Conservation (phyloP, 2,329 filamentous ascomycete genomes). For the Grosmannia clavigera region DNA sequence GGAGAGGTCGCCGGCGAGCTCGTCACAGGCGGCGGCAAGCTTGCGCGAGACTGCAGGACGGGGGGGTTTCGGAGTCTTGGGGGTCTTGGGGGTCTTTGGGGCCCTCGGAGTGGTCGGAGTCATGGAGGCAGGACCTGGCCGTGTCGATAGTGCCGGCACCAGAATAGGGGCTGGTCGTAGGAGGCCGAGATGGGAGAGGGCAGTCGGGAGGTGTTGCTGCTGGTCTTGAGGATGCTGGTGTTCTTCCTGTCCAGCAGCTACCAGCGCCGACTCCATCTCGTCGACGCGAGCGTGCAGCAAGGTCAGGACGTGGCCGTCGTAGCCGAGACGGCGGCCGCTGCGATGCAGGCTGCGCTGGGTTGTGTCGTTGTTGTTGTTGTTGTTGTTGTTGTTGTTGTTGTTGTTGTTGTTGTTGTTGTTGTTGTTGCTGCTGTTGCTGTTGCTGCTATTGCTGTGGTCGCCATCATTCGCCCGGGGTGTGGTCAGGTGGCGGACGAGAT, state of each 20-base stretch:
- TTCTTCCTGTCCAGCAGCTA: not conserved
- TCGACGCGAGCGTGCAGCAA: slow-evolving; percentile 28
- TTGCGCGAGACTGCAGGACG: not conserved
- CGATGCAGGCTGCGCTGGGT: slow-evolving; percentile 11
- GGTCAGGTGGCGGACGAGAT: slow-evolving; percentile 25
- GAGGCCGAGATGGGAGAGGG: too few species aligned
- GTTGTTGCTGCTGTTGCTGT: too few species aligned
- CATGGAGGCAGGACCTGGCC: too few species aligned
- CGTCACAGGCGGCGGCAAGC: slow-evolving; percentile 22
- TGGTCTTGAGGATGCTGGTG: not conserved
- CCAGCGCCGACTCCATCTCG: slow-evolving; percentile 27
- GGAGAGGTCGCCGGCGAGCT: slow-evolving; percentile 37
- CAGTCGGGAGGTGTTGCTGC: not conserved
- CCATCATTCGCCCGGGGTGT: slow-evolving; percentile 12
- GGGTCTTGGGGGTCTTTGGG: too few species aligned
- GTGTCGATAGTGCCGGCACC: too few species aligned
- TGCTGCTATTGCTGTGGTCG: too few species aligned
- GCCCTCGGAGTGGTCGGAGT: too few species aligned
- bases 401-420: too few species aligned
- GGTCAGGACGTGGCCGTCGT: slow-evolving; percentile 14
- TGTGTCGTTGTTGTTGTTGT: too few species aligned
- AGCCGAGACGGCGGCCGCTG: not conserved
- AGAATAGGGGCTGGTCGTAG: too few species aligned
- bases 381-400: too few species aligned
- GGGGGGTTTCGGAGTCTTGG: too few species aligned